Base-by-base conservation (phyloP, 176 grass and related monocot genomes). In the Oryza coarctata region DNA sequence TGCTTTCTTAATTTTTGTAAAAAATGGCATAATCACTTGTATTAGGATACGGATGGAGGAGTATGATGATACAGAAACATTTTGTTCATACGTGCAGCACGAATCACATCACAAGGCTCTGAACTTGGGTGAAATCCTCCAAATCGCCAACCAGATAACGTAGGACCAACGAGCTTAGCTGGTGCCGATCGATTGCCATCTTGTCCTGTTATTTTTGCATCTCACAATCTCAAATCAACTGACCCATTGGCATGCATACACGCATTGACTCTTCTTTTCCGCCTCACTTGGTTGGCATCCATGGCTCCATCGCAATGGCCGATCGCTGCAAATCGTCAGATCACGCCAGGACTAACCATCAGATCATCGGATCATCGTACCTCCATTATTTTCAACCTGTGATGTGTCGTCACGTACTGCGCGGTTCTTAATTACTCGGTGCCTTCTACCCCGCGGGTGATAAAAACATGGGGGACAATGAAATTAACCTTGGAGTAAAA, bases 341-440 rank as follows among this genome's bases (percentile, higher is more conserved):
- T 67, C 83, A 9, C 52, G 20, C 27, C 55, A 72, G 70, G 50
- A 63, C 10, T 65, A 50, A 40, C 55, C 55, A 29, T 45, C 29
- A 73, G 76, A 81, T 33, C 32, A 33, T 33, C 32, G 32, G 32
- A 33, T 86, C 84, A 74, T 73, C 44, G 34, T 58, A 50, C 76
- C 26, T 12, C 25, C 20, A 73, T 80, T 58, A 80, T 80, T 67
- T 40, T 18, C 40, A 23, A 61, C 68, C 4, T 32, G 66, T 63
- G 55, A 9, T 9, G 47, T 17, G 47, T 17, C 57, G 49, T 58
- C 29, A 30, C 38, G 17, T 61, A 27, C 26, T 23, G 26, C 34
- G 15, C 18, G 4, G 32, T 23, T 18, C 45, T 34, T 1, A 7
- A 12, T 65, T 32, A 12, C 9, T 68, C 31, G 25, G n/a, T 61